phyloP scores from a whole-genome alignment of 2,329 filamentous ascomycete genomes.

The Paraphaeosphaeria minitans region DNA sequence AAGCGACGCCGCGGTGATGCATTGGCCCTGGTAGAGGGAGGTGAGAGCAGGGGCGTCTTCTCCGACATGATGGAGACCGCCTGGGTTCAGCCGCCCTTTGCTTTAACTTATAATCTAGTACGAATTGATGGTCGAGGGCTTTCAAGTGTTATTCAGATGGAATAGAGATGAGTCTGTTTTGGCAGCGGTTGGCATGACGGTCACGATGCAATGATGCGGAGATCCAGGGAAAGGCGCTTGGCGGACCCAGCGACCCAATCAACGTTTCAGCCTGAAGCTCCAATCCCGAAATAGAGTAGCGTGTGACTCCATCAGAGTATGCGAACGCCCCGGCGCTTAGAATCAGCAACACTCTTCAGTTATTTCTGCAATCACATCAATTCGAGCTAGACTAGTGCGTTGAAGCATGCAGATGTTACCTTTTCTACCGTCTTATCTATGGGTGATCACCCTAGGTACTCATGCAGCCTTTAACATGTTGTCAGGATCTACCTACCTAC shows the following conservation, averaged over 20 bases:
- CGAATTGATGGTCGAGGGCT: background rate
- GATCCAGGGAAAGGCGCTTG: constrained; percentile 20
- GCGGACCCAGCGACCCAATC: background rate
- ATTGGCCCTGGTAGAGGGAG: constrained; percentile 16
- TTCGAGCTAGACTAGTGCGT: no score
- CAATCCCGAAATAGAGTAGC: background rate
- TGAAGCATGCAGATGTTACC: no score
- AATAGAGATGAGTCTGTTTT: constrained; percentile 13
- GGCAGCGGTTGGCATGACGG: constrained; percentile 13
- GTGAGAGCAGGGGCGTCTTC: constrained; percentile 28
- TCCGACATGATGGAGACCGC: constrained; percentile 25
- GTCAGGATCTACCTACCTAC: no score
- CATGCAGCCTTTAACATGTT: no score
- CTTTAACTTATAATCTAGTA: background rate
- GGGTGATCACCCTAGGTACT: no score
- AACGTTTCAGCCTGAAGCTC: background rate
- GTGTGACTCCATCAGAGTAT: background rate
- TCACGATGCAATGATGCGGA: constrained; percentile 25
- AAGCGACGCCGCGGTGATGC: constrained; percentile 18
- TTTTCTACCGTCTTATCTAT: no score
- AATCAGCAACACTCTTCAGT: no score
- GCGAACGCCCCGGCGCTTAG: background rate
- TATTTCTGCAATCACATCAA: no score
- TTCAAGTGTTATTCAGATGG: constrained; percentile 7
- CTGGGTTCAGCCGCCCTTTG: background rate